A percentile compares a stretch with the other conserved stretches of the same genome.
phyloP scores from a whole-genome alignment of 352 stramenopile species.

The Globisporangium echinulatum region DNA sequence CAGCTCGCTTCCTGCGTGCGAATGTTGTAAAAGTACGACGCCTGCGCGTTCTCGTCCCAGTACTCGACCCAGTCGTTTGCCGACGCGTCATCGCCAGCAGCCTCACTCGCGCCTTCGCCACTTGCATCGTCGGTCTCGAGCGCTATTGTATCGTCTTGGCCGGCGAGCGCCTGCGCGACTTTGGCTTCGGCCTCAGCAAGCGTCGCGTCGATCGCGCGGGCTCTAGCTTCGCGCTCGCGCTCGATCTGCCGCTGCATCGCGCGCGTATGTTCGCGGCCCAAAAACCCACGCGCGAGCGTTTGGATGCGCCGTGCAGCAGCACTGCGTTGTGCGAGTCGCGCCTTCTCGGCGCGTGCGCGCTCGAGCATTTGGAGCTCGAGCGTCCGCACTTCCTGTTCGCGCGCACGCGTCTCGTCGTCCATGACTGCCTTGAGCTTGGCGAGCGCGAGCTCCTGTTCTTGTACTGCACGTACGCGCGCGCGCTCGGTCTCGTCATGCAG shows the following conservation, averaged over 20 bases:
- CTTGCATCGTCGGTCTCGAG: neutral
- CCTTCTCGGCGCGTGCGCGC: constrained; percentile 56
- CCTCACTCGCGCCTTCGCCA: neutral
- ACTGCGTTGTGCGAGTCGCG: constrained; percentile 43
- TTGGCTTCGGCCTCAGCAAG: constrained; percentile 57
- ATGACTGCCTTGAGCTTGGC: constrained; percentile 60
- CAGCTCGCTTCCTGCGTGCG: constrained; percentile 83
- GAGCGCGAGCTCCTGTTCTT: constrained; percentile 65
- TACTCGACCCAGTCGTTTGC: constrained; percentile 73
- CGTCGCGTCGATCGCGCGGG: constrained; percentile 44
- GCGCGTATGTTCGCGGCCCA: constrained; percentile 48
- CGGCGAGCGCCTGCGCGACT: constrained; percentile 32
- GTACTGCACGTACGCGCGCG: constrained; percentile 40
- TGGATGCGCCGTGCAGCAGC: constrained; percentile 54
- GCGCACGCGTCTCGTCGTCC: constrained; percentile 54
- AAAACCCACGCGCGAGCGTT: constrained; percentile 38
- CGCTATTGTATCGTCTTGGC: neutral
- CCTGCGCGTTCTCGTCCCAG: constrained; percentile 85
- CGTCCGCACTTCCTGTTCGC: constrained; percentile 66
- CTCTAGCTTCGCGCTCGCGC: constrained; percentile 49
- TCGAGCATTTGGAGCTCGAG: constrained; percentile 76
- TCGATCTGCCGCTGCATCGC: constrained; percentile 60
- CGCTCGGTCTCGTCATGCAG: constrained; percentile 58
- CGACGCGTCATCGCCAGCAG: constrained; percentile 5
- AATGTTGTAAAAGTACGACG: constrained; percentile 88